Percentiles rank a stretch among this genome's conserved stretches.
Conservation (phyloP, 169 alveolate species). For the Eimeria maxima region DNA sequence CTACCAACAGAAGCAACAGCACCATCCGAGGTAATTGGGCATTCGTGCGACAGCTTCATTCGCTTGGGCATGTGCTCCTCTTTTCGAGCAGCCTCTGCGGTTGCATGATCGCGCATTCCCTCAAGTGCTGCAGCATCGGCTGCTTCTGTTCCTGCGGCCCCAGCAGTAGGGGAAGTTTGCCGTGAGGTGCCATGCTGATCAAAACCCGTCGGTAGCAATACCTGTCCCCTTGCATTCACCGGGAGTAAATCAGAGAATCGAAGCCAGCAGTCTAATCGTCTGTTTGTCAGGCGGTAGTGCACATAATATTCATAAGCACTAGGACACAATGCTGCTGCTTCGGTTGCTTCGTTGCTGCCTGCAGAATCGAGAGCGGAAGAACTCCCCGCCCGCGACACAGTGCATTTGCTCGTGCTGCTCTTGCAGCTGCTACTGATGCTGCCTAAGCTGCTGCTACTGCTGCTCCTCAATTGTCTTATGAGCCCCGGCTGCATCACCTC, state of each 20-base stretch:
- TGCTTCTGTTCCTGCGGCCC: not conserved
- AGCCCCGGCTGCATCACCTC: conserved; percentile 75
- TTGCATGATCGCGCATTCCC: not conserved
- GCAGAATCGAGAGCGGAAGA: not conserved
- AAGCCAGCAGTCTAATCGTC: conserved; percentile 80
- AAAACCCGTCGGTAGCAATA: conserved; percentile 42
- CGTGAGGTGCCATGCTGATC: not conserved
- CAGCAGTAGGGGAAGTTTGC: not conserved
- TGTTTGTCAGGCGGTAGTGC: conserved; percentile 77
- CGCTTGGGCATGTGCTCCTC: conserved; percentile 66
- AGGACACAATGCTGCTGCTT: conserved; percentile 26
- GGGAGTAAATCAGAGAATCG: conserved; percentile 69
- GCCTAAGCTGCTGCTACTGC: conserved; percentile 20
- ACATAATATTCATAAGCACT: conserved; percentile 78
- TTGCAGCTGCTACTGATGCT: conserved; percentile 63
- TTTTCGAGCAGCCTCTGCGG: not conserved
- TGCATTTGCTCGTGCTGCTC: conserved; percentile 13
- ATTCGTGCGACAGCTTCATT: conserved; percentile 40
- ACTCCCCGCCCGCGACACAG: not conserved
- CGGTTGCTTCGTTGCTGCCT: conserved; percentile 21
- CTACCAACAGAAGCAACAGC: not conserved
- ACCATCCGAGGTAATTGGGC: not conserved
- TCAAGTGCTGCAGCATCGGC: conserved; percentile 4
- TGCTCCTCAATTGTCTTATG: not conserved
- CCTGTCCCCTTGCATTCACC: conserved; percentile 56